phyloP scores from a whole-genome alignment of 352 stramenopile genomes.

The Globisporangium polare region DNA sequence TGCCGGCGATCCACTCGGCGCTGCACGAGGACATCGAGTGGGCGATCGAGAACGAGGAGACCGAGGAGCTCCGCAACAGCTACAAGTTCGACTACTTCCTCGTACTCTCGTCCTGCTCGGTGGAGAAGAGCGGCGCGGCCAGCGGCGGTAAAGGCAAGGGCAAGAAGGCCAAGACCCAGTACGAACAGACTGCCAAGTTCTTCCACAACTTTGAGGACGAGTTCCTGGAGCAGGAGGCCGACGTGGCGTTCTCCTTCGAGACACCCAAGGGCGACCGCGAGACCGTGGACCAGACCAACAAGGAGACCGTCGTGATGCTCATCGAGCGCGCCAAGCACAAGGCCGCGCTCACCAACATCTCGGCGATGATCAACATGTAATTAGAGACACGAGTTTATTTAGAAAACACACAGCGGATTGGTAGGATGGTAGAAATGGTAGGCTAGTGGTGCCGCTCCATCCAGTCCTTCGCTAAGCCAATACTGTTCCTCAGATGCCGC shows the following conservation, averaged over 20 bases:
- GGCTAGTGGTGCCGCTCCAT: slow-evolving; percentile 32
- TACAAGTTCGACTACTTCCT: slow-evolving; percentile 86
- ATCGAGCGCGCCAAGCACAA: slow-evolving; percentile 80
- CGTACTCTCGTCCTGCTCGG: slow-evolving; percentile 59
- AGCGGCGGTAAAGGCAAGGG: slow-evolving; percentile 27
- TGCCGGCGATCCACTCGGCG: slow-evolving; percentile 73
- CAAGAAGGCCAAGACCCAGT: slow-evolving; percentile 76
- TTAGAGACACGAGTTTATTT: slow-evolving; percentile 32
- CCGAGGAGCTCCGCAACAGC: slow-evolving; percentile 49
- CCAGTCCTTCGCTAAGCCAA: slow-evolving; percentile 65
- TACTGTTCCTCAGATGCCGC: slow-evolving; percentile 41
- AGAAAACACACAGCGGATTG: slow-evolving; percentile 10
- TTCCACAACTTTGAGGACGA: slow-evolving; percentile 88
- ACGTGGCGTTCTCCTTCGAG: slow-evolving; percentile 70
- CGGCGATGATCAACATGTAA: slow-evolving; percentile 84
- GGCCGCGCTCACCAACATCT: slow-evolving; percentile 66
- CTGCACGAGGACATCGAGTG: slow-evolving; percentile 86
- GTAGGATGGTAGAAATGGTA: neutral
- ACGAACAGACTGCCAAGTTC: slow-evolving; percentile 66
- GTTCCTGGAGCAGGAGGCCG: slow-evolving; percentile 73
- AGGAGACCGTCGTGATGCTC: slow-evolving; percentile 75
- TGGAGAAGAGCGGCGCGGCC: slow-evolving; percentile 41
- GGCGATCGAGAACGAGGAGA: slow-evolving; percentile 72
- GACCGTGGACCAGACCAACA: slow-evolving; percentile 48
- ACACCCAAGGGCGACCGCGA: slow-evolving; percentile 63